Conservation (phyloP, 768 basidiomycete species). For the Jaapia argillacea region DNA sequence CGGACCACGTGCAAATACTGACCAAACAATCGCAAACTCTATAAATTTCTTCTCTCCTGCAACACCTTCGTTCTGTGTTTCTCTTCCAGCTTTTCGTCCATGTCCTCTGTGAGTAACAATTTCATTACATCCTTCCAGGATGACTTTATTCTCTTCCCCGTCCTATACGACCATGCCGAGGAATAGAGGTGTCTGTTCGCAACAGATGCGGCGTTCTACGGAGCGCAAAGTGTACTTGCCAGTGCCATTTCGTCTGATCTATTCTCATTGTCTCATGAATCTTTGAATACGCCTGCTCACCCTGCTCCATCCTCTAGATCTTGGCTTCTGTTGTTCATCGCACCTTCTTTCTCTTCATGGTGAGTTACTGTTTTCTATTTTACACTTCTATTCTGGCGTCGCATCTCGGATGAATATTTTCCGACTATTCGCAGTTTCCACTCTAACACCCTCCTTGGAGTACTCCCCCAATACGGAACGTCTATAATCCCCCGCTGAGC, state of each 20-base stretch:
- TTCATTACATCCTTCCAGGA: no score
- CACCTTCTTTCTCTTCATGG: background rate
- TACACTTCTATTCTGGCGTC: conserved; percentile 26
- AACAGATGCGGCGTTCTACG: conserved; percentile 56
- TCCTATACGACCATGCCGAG: conserved; percentile 87
- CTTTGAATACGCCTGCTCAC: background rate
- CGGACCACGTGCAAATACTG: no score
- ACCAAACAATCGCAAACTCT: no score
- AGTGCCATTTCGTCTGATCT: conserved; percentile 79
- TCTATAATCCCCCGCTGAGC: conserved; percentile 56
- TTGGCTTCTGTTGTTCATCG: no score
- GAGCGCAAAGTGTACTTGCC: conserved; percentile 74
- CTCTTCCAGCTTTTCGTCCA: no score
- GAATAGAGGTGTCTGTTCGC: conserved; percentile 71
- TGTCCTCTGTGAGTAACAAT: no score
- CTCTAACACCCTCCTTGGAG: conserved; percentile 63
- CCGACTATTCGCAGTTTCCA: conserved; percentile 70
- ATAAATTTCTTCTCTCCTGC: no score
- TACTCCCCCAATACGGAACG: conserved; percentile 68
- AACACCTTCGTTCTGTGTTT: no score
- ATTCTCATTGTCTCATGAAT: background rate
- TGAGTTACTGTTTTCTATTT: conserved; percentile 6
- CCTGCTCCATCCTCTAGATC: background rate
- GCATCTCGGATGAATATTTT: background rate
- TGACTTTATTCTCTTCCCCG: conserved; percentile 89